Evolutionary conservation across 2,329 filamentous ascomycete species (phyloP).

Genomic region (Diaporthe citri): DNA sequence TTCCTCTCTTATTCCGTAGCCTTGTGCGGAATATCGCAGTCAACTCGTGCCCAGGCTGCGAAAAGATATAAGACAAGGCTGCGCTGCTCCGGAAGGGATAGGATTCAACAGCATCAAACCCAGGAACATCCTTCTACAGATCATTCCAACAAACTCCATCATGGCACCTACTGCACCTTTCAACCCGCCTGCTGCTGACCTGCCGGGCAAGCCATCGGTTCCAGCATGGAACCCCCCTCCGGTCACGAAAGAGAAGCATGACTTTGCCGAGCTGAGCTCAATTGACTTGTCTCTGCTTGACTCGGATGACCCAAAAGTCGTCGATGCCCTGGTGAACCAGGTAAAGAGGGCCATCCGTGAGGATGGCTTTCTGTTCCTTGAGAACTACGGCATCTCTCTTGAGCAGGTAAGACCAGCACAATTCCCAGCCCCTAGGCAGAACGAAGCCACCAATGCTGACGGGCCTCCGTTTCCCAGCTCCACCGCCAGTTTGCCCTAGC

Average conservation of each 20-base stretch:
- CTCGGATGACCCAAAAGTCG: slow-evolving; percentile 55
- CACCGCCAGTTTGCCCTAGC: slow-evolving; percentile 64
- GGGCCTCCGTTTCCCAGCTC: slow-evolving; percentile 48
- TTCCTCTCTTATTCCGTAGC: neutral
- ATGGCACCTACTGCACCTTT: slow-evolving; percentile 54
- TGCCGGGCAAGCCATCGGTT: slow-evolving; percentile 57
- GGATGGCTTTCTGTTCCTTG: slow-evolving; percentile 60
- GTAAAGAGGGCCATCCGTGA: slow-evolving; percentile 57
- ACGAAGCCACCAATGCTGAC: neutral
- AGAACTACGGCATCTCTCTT: slow-evolving; percentile 63
- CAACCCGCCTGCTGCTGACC: slow-evolving; percentile 53
- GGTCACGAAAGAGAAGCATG: slow-evolving; percentile 57
- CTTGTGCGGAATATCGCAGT: neutral
- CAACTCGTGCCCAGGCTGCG: neutral
- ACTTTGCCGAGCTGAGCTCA: slow-evolving; percentile 57
- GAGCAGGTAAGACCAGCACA: slow-evolving; percentile 47
- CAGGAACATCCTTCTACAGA: neutral
- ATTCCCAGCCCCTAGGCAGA: neutral
- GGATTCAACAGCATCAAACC: slow-evolving; percentile 17
- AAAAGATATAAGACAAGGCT: slow-evolving; percentile 23
- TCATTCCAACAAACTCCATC: neutral
- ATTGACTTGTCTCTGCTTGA: slow-evolving; percentile 59
- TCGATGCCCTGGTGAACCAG: slow-evolving; percentile 57
- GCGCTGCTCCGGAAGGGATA: slow-evolving; percentile 15
- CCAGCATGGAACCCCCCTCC: slow-evolving; percentile 58